Evolutionary conservation across 2,329 filamentous ascomycete species (phyloP).

Genomic region (Nakataea oryzae): DNA sequence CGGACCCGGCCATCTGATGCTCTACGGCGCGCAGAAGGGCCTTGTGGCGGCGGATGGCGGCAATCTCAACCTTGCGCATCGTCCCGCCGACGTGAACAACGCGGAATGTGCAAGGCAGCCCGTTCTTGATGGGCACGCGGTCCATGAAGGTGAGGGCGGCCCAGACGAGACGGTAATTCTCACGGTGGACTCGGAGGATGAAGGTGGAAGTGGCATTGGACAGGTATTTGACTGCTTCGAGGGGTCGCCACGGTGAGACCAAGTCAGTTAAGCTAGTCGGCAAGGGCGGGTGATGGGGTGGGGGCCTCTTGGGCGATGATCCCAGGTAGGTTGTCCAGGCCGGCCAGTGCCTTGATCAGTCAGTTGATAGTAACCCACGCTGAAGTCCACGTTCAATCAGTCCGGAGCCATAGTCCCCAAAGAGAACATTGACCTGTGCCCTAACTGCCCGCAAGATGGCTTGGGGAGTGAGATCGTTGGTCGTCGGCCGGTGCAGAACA

Average conservation of each 20-base stretch:
- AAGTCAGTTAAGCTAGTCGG: slow-evolving; percentile 11
- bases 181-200: slow-evolving; percentile 74
- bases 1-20: slow-evolving; percentile 32
- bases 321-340: not conserved
- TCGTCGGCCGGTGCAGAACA: slow-evolving; percentile 69
- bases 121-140: slow-evolving; percentile 48
- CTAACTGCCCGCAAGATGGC: slow-evolving; percentile 60
- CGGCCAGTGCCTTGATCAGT: not conserved
- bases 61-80: slow-evolving; percentile 83
- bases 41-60: slow-evolving; percentile 71
- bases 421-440: slow-evolving; percentile 59
- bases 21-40: slow-evolving; percentile 58
- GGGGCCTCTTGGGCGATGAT: not conserved
- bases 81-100: slow-evolving; percentile 87
- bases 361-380: not conserved
- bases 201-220: slow-evolving; percentile 89
- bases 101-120: slow-evolving; percentile 63
- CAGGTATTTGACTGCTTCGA: slow-evolving; percentile 70
- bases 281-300: not conserved
- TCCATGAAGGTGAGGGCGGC: slow-evolving; percentile 75
- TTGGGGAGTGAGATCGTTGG: slow-evolving; percentile 56
- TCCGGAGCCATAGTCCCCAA: slow-evolving; percentile 83
- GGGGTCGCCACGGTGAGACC: not conserved
- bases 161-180: slow-evolving; percentile 83
- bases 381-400: slow-evolving; percentile 48